Base-by-base conservation (phyloP, 306 rosid genomes). In the Quercus wislizeni region DNA sequence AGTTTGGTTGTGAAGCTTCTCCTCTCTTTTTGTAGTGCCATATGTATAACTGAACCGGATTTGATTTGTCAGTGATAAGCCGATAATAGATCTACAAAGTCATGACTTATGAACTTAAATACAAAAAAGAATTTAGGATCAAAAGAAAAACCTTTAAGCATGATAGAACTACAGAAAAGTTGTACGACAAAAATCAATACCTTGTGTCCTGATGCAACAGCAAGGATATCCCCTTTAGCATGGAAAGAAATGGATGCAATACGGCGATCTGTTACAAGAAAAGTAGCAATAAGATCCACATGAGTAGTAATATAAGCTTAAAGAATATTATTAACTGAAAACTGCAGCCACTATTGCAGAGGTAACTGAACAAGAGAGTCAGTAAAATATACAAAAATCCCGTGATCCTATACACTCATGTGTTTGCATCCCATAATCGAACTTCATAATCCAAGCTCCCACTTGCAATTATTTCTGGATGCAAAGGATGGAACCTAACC, bases 171-270 rank as follows among this genome's bases (percentile, higher is more conserved):
- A 68, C 28, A 83, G 27, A 72, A 28, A 76, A 76, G 67, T 68
- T 55, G 2, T 15, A 74, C 35, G 43, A 49, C n/a, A 81, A 33
- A 52, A 79, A 55, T 6, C 12, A 5, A 49, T 74, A 78, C 89
- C 83, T 86, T 86, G 74, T 86, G 89, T 65, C 89, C 87, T 65
- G 87, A 86, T 71, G 87, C 89, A 80, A 86, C 89, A 70, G 87
- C 87, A n/a, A 86, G 85, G 75, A 83, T 83, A 77, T 86, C 87
- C 71, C 89, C 87, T 57, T 80, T 80, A 15, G 89, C 89, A 83
- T 86, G 89, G 85, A 83, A 86, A 80, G 89, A 87, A 55, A 86
- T 70, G 73, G 87, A 86, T 69, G 85, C 87, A 80, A 86, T 80
- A 49, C 87, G 79, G 14, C 83, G 83, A 74, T 83, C 87, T 86